Conservation (phyloP, 2,329 filamentous ascomycete genomes). For the Aspergillus terreus region DNA sequence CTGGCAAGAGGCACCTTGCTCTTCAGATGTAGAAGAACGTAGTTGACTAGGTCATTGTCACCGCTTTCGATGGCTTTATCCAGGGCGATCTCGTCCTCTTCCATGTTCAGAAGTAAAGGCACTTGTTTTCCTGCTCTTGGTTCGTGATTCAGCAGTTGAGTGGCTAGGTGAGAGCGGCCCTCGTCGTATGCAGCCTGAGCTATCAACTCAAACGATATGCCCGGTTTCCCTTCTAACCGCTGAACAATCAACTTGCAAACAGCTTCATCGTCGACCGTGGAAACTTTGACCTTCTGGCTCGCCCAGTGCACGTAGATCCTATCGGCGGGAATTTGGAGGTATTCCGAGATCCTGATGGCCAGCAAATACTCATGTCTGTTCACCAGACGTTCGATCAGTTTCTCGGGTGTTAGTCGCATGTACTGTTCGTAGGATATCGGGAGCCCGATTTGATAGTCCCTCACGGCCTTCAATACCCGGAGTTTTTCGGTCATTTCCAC, state of each 20-base stretch:
- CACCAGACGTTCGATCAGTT: conserved; percentile 78
- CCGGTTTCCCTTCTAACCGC: conserved; percentile 79
- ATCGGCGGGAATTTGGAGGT: conserved; percentile 79
- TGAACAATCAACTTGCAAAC: conserved; percentile 85
- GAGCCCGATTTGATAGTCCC: conserved; percentile 86
- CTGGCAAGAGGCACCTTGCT: conserved; percentile 84
- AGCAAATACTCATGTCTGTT: conserved; percentile 89
- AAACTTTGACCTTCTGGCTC: conserved; percentile 83
- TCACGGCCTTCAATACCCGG: conserved; percentile 85
- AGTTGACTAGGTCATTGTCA: conserved; percentile 88
- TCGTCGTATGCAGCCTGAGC: conserved; percentile 92
- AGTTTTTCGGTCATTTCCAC: conserved; percentile 97
- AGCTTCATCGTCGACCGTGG: conserved; percentile 79
- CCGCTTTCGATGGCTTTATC: conserved; percentile 96
- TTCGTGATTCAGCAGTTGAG: conserved; percentile 87
- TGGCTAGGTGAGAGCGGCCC: conserved; percentile 82
- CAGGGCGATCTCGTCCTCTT: conserved; percentile 88
- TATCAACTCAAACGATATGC: conserved; percentile 94
- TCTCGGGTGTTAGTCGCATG: conserved; percentile 81
- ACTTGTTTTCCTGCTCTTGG: conserved; percentile 94
- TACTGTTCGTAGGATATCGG: conserved; percentile 94
- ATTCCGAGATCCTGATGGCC: conserved; percentile 82
- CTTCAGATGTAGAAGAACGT: conserved; percentile 81
- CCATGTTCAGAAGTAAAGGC: conserved; percentile 86
- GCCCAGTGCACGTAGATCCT: conserved; percentile 97